Evolutionary conservation across 1,139 yeast genomes (phyloP), one percentile per base, ranked within the genome.

Genomic region (Arxiozyma telluris): DNA sequence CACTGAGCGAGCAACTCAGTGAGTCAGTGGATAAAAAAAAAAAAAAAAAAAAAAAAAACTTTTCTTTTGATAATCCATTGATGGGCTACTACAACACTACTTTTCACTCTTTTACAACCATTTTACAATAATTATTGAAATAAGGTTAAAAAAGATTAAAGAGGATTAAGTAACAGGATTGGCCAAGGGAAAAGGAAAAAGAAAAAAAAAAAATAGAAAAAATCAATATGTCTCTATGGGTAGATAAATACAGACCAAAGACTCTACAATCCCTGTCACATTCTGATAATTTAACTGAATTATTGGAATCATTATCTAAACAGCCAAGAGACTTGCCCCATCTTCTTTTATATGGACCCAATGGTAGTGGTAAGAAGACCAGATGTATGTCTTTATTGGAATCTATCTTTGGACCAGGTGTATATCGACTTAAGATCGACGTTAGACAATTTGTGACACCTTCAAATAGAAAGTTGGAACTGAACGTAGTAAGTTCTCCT

Each of bases 321-420:
- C 64, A 65, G 52, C 65, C 61, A 62, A 71, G 64, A 1, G 98
- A 94, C 68, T 85, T 93, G 67, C 99, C 99, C 3, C 98, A 93
- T 73, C 72, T 93, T 53, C 73, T 93, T 44, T 81, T 93, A 12
- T 91, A 91, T 68, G 99, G 99, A 0, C 98, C 98, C 1, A 83
- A 91, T 50, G 99, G 99, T 6, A 87, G 96, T 20, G 99, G 99
- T 57, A 93, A 93, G 70, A 94, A 93, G 74, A 94, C 98, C 3
- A 79, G 98, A 62, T 88, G 91, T 20, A 80, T 90, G 71, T 83
- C 96, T 11, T 78, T 95, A 3, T 73, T 93, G 53, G 78, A 82
- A 55, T 91, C 88, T 64, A 76, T 93, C 52, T 93, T 84, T 66
- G 98, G 98, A 0, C 71, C 84, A 4, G 87, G 84, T 54, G 90